Evolutionary conservation across 306 rosid species (phyloP), one percentile per base, ranked within the genome.

Genomic region (Carpinus fangiana): DNA sequence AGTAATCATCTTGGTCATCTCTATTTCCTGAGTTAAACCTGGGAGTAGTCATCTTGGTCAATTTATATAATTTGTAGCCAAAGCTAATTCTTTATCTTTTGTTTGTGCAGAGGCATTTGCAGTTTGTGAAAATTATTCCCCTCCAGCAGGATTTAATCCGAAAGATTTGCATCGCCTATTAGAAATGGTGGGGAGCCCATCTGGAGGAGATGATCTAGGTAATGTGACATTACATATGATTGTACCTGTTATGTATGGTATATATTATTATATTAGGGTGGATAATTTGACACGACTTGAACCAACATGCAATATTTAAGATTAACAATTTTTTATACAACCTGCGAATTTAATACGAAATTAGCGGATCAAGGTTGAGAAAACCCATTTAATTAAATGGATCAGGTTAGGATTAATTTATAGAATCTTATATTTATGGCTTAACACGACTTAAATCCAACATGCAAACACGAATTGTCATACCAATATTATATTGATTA

Each of bases 101-200:
- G 28, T 10, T 46, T 81, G n/a, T 86, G 59, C 96, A 93, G 98
- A 96, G 90, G 97, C 99, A 55, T 96, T 96, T 89, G 99, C 98
- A 72, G 94, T 96, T 62, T 96, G 98, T 43, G 98, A 93, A 84
- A 91, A 96, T 80, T 96, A 92, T 84, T 89, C 94, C 53, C 98
- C 99, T 85, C 98, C 97, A 0, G 96, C 88, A 82, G 98, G 96
- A 78, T 95, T 95, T 89, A 84, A 90, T 78, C 96, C 96, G 1
- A 85, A 88, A 82, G 97, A 95, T 86, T 91, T 95, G 57, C 88
- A 90, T 82, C 92, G 86, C 81, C 88, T 95, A 69, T 90, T 95
- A 80, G 98, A 91, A 87, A 93, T 89, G 86, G 97, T 96, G 45
- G 99, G 99, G 86, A 96, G 96, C 73, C 99, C 99, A 23, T 96